Base-by-base conservation (phyloP, 164 flowering plant genomes). In the Nelumbo lutea region DNA sequence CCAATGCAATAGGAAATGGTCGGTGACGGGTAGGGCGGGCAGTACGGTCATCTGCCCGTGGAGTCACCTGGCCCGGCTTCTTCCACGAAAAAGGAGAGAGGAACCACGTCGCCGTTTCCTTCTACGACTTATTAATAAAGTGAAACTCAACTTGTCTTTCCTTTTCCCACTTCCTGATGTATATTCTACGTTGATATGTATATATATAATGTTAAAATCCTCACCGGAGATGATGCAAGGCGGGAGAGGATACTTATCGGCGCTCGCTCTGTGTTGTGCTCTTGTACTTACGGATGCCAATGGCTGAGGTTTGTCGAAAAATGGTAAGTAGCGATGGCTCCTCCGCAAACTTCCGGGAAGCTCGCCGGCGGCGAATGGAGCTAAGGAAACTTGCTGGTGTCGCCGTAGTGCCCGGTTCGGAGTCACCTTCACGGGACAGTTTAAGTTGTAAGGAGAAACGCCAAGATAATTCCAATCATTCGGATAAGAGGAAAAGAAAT, bases 321-420 rank as follows among this genome's bases (percentile, higher is more conserved):
- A 81, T 73, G 79, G 59, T 56, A 10, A 70, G 47, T 50, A 63
- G 77, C 15, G 73, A 71, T 3, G 78, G 69, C 6, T 38, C 75
- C 10, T 70, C 81, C 56, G 78, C 3, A 27, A 78, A 72, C 66
- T 78, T 76, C 73, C 75, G 83, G 8, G 79, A 78, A 53, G 71
- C 79, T 4, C 73, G 85, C 41, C 80, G 78, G 15, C 74, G 83
- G 8, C 51, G 84, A 38, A 74, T 80, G 5, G 79, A 79, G 79
- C 77, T 75, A 76, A 53, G 83, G 48, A 67, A 83, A 7, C 48
- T 60, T 11, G 39, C 68, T 4, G 6, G 66, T 45, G 0, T 59
- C n/a, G 64, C 59, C 42, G 27, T 27, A 27, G 27, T 27, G 27
- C 27, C 27, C 27, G n/a, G 61, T 48, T 47, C 59, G n/a, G 3